Base-by-base conservation (phyloP, 2,329 filamentous ascomycete species). In the Sphaerulina populicola region DNA sequence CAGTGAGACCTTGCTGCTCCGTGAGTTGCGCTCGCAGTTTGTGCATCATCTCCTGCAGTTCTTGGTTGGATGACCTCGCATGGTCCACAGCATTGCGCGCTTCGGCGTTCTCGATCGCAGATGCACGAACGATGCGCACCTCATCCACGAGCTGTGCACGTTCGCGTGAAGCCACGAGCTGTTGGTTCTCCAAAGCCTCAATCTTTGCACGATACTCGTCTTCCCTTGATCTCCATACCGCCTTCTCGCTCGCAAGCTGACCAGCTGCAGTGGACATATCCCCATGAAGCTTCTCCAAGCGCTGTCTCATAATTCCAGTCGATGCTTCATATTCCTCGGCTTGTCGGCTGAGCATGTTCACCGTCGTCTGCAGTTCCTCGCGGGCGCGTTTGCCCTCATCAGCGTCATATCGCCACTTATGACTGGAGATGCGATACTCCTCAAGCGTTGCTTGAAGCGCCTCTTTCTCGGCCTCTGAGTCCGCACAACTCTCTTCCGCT, bases 211-310 rank as follows among this genome's bases (percentile, higher is more conserved):
- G 68, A 42, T 78, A 72, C n/a, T 78, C 74, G 52, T 81, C 75
- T 60, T 82, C 79, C 51, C 71, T 85, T 70, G 86, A 85, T 62
- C 82, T 81, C 71, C 86, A 90, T 33, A 79, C 77, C 29, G 85
- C 81, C 65, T 90, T 91, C 65, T 97, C 90, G 61, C 86, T 82
- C 18, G 85, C 82, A 55, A 96, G 82, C 55, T 94, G 85, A 42
- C 81, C 81, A 47, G 87, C 83, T 44, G 88, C 86, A 50, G 76
- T 76, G 30, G 82, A 79, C 84, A 97, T 91, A 60, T 96, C 88
- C 57, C 88, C 80, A 69, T 97, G 90, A 36, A 98, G 74, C 53
- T 82, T 82, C 60, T 91, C 81, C 63, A 96, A 86, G 69, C 93
- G 94, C 66, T 76, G 75, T 59, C 88, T 84, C 79, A 94, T 90